These are phyloP conservation scores for Pascua guehoae DNA, from an alignment of 1,284 basidiomycete species.

Conservation along the genomic window DNA sequence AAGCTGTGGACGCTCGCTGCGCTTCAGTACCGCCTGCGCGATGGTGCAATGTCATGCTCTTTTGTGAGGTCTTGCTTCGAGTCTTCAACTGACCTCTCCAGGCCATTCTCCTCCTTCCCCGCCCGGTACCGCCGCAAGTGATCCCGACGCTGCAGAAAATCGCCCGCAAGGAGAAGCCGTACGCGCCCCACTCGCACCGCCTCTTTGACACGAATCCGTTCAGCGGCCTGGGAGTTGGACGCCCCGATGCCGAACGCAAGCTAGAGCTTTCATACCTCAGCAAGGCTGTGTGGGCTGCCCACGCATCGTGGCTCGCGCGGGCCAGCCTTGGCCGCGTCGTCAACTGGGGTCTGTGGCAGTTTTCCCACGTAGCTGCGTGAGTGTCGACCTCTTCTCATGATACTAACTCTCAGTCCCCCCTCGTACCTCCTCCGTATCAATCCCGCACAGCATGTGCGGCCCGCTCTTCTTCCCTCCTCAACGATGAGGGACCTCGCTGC, in stretches of 20 bases:
- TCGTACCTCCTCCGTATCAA: slow-evolving; percentile 2
- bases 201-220: slow-evolving; percentile 18
- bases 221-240: slow-evolving; percentile 6
- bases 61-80: slow-evolving; percentile 1
- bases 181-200: slow-evolving; percentile 8
- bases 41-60: slow-evolving; percentile 14
- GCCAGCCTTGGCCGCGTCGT: slow-evolving; percentile 5
- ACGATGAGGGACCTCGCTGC: background rate
- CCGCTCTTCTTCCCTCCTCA: background rate
- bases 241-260: slow-evolving; percentile 8
- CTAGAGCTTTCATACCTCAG: slow-evolving; percentile 5
- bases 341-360: slow-evolving; percentile 14
- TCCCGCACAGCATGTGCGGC: background rate
- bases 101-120: slow-evolving; percentile 17
- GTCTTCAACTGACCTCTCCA: background rate
- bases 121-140: slow-evolving; percentile 10
- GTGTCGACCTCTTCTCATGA: background rate
- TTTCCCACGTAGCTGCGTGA: slow-evolving; percentile 11
- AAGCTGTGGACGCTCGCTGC: slow-evolving; percentile 18
- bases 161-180: slow-evolving; percentile 9
- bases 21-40: slow-evolving; percentile 17
- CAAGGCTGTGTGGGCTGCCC: slow-evolving; percentile 11
- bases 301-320: slow-evolving; percentile 14
- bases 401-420: slow-evolving; percentile 3
- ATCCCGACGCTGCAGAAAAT: slow-evolving; percentile 9